These are phyloP conservation scores for Tulasnella calospora DNA, from an alignment of 768 basidiomycete genomes.

Conservation along the genomic window DNA sequence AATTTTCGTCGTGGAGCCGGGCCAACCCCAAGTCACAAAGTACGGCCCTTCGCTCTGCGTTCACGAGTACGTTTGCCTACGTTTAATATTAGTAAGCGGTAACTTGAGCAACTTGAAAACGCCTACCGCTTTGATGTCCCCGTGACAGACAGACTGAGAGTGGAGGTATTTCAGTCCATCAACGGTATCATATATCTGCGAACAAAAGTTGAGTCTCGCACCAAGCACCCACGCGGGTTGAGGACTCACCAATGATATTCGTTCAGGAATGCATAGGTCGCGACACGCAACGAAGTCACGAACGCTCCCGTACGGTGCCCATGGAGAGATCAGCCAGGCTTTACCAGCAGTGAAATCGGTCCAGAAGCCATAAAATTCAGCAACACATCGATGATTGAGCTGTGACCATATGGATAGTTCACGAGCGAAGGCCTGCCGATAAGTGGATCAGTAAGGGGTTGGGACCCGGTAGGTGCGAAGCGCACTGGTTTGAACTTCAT, in stretches of 20 bases:
- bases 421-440: background rate
- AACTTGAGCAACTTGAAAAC: background rate
- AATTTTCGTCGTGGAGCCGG: background rate
- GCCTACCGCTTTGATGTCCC: background rate
- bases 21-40: conserved; percentile 15
- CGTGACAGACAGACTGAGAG: background rate
- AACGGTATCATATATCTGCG: background rate
- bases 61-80: conserved; percentile 3
- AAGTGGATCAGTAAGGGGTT: background rate
- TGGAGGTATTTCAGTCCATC: background rate
- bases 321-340: background rate
- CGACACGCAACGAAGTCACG: background rate
- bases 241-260: background rate
- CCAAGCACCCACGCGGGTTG: too few relatives aligned
- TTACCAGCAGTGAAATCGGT: background rate
- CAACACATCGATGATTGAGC: background rate
- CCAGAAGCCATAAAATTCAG: background rate
- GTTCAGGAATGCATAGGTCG: background rate
- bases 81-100: background rate
- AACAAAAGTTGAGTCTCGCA: background rate
- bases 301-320: background rate
- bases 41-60: background rate
- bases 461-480: background rate
- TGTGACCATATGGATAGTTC: background rate
- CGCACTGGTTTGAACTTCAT: background rate